phyloP scores from a whole-genome alignment of 2,329 filamentous ascomycete genomes.

The Chrysosporium queenslandicum region DNA sequence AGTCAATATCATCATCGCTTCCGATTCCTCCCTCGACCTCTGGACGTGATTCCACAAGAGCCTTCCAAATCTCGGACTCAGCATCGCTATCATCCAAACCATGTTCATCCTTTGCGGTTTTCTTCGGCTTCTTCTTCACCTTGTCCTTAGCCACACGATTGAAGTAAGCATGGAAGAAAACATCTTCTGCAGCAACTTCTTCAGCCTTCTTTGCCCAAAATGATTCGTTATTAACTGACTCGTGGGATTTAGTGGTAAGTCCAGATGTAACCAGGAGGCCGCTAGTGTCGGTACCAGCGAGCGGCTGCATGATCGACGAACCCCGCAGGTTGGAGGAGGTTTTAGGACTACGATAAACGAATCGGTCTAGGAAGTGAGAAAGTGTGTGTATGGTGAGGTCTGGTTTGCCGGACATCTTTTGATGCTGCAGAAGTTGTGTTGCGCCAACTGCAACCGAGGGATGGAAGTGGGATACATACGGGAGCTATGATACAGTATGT shows the following conservation, averaged over 20 bases:
- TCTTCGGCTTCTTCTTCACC: constrained; percentile 47
- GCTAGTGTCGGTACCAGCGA: constrained; percentile 53
- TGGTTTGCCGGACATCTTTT: constrained; percentile 71
- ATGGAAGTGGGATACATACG: constrained; percentile 75
- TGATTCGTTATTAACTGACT: constrained; percentile 70
- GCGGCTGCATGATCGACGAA: constrained; percentile 91
- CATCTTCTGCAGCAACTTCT: constrained; percentile 80
- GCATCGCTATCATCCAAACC: constrained; percentile 46
- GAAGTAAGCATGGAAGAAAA: constrained; percentile 99
- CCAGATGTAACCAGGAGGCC: constrained; percentile 52
- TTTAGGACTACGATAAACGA: constrained; percentile 95
- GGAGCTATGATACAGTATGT: constrained; percentile 33
- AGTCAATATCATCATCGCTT: constrained; percentile 49
- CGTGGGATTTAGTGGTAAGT: constrained; percentile 48
- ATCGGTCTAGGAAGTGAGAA: constrained; percentile 92
- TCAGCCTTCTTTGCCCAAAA: constrained; percentile 91
- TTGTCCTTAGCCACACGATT: constrained; percentile 58
- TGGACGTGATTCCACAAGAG: constrained; percentile 68
- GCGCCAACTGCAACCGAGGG: constrained; percentile 85
- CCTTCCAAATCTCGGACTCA: constrained; percentile 79
- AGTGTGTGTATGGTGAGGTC: constrained; percentile 83
- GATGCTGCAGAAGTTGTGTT: constrained; percentile 56
- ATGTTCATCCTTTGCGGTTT: constrained; percentile 35
- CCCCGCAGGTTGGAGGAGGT: constrained; percentile 55
- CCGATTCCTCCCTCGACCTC: constrained; percentile 58